Base-by-base conservation (phyloP, 345 rosid species). In the Gossypium mustelinum region DNA sequence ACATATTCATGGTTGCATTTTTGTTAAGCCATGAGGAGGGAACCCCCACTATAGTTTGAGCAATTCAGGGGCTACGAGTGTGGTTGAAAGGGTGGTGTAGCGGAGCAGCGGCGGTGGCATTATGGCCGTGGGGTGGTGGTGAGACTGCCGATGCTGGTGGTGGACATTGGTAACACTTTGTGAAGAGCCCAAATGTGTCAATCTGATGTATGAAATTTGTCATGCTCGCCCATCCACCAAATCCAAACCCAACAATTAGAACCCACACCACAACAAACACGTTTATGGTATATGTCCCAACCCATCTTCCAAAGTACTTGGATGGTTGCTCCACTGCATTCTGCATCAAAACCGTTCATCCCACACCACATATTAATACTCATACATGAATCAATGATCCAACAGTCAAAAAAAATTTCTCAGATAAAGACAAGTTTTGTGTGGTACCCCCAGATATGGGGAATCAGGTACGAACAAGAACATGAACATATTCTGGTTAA, bases 181-280 rank as follows among this genome's bases (percentile, higher is more conserved):
- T 93, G 81, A 95, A 95, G 47, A 93, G 87, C 3, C 99, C 99
- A 47, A 95, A 95, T 2, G 99, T 95, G 81, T 95, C 98, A 6
- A 95, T 93, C 72, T 93, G 99, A 87, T 88, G 96, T 24, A 93
- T 76, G 81, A 95, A 95, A 60, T 95, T 95, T 29, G 77, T 82
- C 88, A 93, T 45, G 73, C 99, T 93, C 0, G 98, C 98, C 99
- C 99, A 93, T 6, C 99, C 99, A 66, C 99, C 98, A 11, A 95
- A 95, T 70, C 98, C 99, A 24, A 95, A 95, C 63, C 99, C 99
- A 12, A 95, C 94, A 27, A 95, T 81, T 0, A 90, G 78, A 8
- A 95, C 99, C 99, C 99, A 95, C 43, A 90, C 96, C 7, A 93
- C 96, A n/a, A 95, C 80, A 24, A 91, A 89, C 2, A 85, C 79